These are phyloP conservation scores for Phoma sp. DNA, from an alignment of 2,329 filamentous ascomycete genomes.

Conservation along the genomic window DNA sequence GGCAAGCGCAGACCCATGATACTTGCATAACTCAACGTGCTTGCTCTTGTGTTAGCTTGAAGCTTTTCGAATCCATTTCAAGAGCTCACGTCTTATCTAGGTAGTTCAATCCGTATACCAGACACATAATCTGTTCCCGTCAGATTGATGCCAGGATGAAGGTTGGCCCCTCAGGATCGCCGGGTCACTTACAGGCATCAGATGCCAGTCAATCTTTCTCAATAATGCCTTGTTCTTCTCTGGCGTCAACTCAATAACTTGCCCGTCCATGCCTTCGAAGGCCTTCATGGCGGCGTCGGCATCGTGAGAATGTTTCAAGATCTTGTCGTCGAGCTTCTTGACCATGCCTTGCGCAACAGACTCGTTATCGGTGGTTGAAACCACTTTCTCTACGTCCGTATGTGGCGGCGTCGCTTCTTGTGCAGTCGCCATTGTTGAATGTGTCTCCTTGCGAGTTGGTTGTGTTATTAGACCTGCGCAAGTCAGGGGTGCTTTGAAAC, in stretches of 20 bases:
- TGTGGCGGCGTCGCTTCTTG: neutral
- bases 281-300: slow-evolving; percentile 67
- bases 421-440: slow-evolving; percentile 16
- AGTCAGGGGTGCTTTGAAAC: no score
- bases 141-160: neutral
- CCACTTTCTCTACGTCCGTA: slow-evolving; percentile 27
- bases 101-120: slow-evolving; percentile 65
- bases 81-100: slow-evolving; percentile 43
- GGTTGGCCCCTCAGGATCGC: neutral
- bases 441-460: neutral
- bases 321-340: slow-evolving; percentile 31
- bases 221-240: slow-evolving; percentile 65
- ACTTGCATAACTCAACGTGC: slow-evolving; percentile 57
- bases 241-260: slow-evolving; percentile 60
- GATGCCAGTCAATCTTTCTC: slow-evolving; percentile 66
- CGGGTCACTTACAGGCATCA: slow-evolving; percentile 57
- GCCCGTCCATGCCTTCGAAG: slow-evolving; percentile 56
- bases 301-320: slow-evolving; percentile 60
- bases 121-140: slow-evolving; percentile 56
- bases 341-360: slow-evolving; percentile 14
- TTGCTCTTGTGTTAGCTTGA: neutral
- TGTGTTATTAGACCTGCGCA: no score
- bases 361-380: slow-evolving; percentile 13
- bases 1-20: slow-evolving; percentile 56
- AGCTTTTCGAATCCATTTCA: neutral